A percentile compares a stretch with the other conserved stretches of the same genome.
These are phyloP conservation scores for Phlyctochytrium planicorne DNA, from an alignment of 192 early-diverging fungal species.

Conservation along the genomic window DNA sequence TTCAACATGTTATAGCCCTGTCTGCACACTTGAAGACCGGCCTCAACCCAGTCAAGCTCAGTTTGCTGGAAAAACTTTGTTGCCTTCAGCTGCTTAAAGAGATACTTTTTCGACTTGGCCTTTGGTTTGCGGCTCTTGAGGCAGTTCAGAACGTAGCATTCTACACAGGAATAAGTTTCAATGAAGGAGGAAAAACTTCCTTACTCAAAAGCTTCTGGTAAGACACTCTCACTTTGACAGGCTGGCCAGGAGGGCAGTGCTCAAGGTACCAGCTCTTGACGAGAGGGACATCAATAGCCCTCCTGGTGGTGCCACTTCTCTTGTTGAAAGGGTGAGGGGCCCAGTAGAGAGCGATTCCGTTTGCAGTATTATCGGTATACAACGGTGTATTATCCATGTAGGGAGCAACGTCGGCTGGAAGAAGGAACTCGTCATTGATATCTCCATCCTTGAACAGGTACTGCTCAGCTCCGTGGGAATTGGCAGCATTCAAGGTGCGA, in stretches of 20 bases:
- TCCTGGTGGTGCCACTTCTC: conserved; percentile 82
- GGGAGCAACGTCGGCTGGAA: conserved; percentile 76
- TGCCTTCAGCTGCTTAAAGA: conserved; percentile 91
- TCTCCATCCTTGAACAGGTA: conserved; percentile 27
- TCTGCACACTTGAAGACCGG: conserved; percentile 94
- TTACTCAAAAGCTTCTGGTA: conserved; percentile 89
- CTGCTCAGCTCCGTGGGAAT: conserved; percentile 58
- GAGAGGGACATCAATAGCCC: conserved; percentile 91
- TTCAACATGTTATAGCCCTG: conserved; percentile 99
- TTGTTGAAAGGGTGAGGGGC: conserved; percentile 97
- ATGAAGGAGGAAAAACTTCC: neutral
- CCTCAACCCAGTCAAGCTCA: conserved; percentile 99
- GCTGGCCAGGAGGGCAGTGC: conserved; percentile 87
- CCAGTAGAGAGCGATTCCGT: conserved; percentile 94
- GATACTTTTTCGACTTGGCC: conserved; percentile 86
- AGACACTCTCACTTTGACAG: conserved; percentile 97
- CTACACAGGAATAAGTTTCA: conserved; percentile 27
- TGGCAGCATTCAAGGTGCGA: conserved; percentile 57
- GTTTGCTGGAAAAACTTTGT: conserved; percentile 99
- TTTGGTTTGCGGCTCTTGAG: conserved; percentile 87
- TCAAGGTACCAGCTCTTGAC: conserved; percentile 99
- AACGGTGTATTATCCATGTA: conserved; percentile 77
- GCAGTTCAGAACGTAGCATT: conserved; percentile 93
- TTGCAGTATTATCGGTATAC: conserved; percentile 90
- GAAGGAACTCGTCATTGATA: conserved; percentile 73